Evolutionary conservation across 2,329 filamentous ascomycete species (phyloP), one percentile per base, ranked within the genome.

Genomic region (Furcasterigmium furcatum): DNA sequence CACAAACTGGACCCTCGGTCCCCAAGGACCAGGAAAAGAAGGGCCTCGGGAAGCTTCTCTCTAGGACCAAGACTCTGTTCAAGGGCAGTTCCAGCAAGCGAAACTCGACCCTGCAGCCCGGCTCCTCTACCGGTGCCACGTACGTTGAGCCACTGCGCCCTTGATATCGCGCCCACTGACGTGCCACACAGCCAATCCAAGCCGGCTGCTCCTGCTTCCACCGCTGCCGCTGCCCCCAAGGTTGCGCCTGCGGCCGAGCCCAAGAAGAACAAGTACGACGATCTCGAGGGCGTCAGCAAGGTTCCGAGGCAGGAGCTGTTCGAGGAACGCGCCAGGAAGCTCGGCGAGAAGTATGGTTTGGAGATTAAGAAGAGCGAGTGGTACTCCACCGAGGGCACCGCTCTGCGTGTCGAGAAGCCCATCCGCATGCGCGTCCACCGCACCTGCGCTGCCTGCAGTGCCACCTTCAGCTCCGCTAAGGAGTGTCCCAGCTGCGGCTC

Each of bases 361-460:
- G 75, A 79, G 52, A 73, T 82, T 49, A 71, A 76, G 58, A 66
- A 76, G 30, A 71, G 68, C 50, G 74, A 79, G 51, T 78, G 77
- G 70, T 68, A 79, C 52, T 66, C 68, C 32, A 66, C 67, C 46
- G 72, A 74, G 50, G 78, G 80, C 42, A 73, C 77, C 22, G 78
- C 79, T 24, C 67, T 80, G 20, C 83, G 86, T 36, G 77, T 88
- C 45, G 83, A 89, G 63, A 90, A 88, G 70, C 79, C 85, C 12
- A 87, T 90, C 53, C 82, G 86, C 47, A 87, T 91, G 79, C 82
- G 87, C 44, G 80, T 91, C 44, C 86, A 88, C 62, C 81, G 85
- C 54, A 84, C 79, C 51, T 96, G 91, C 66, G 91, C 96, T 67
- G 77, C 80, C 54, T 96, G 91, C 71, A 79, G 84, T 47, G 80